Evolutionary conservation across 225 moss, liverwort and hornwort genomes (phyloP).

Genomic region (Pleurozium schreberi): DNA sequence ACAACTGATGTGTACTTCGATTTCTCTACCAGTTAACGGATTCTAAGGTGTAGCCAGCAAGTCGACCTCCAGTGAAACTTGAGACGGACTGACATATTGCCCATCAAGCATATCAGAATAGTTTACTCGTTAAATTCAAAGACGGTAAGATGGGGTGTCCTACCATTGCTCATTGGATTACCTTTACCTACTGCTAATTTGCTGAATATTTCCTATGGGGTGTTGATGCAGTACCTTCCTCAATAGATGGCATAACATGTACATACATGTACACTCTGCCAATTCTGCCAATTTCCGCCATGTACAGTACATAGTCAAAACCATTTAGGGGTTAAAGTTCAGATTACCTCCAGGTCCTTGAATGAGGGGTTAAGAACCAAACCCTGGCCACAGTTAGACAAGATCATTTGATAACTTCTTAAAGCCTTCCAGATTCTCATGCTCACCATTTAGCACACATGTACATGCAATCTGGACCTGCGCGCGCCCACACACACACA

Average conservation of each 20-base stretch:
- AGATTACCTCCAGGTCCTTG: neutral
- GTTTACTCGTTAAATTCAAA: neutral
- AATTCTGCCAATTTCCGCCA: no score
- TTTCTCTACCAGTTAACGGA: neutral
- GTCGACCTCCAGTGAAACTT: neutral
- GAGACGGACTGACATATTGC: neutral
- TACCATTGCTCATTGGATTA: neutral
- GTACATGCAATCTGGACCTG: neutral
- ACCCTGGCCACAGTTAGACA: neutral
- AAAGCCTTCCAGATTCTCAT: neutral
- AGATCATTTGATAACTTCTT: neutral
- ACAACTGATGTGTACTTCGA: neutral
- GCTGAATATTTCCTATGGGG: neutral
- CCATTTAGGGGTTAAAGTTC: no score
- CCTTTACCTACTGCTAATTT: neutral
- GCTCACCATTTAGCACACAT: neutral
- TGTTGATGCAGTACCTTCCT: neutral
- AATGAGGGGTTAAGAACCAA: neutral
- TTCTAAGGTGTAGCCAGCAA: neutral
- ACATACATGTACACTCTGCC: no score
- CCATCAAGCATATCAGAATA: neutral
- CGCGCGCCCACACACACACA: neutral
- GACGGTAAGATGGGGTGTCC: neutral
- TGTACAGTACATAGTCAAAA: no score
- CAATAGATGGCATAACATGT: neutral